Evolutionary conservation across 345 rosid species (phyloP).

Genomic region (Nephelium lappaceum): DNA sequence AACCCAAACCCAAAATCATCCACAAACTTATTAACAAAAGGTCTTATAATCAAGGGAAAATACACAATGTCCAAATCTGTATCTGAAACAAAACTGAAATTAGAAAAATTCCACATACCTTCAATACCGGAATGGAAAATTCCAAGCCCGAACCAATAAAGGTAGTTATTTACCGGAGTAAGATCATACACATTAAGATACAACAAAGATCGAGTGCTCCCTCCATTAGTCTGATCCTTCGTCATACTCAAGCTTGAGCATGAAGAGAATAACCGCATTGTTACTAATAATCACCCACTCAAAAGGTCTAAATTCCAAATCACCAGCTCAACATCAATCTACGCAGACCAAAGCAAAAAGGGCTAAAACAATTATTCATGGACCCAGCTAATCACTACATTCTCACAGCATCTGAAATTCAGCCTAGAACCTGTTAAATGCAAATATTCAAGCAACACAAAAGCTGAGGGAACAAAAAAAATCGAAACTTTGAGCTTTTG

Average conservation of each 20-base stretch:
- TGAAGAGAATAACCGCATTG: conserved; percentile 78
- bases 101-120: conserved; percentile 46
- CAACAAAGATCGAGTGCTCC: conserved; percentile 39
- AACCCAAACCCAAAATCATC: not conserved
- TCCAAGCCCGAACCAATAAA: conserved; percentile 91
- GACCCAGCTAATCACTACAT: not conserved
- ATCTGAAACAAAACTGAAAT: not conserved
- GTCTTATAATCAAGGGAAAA: not conserved
- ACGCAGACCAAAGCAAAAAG: conserved; percentile 10
- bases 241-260: conserved; percentile 53
- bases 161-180: conserved; percentile 89
- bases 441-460: conserved; percentile 3
- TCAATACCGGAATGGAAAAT: conserved; percentile 95
- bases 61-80: not conserved
- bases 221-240: conserved; percentile 46
- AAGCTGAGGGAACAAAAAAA: not conserved
- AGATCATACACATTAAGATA: conserved; percentile 95
- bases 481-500: not conserved
- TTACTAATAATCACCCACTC: conserved; percentile 16
- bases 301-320: conserved; percentile 25
- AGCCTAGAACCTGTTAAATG: not conserved
- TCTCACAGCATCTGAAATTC: not conserved
- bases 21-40: not conserved
- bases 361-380: not conserved
- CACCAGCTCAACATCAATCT: conserved; percentile 35